Conservation (phyloP, 352 stramenopile genomes). For the Thalassiosira hispida region DNA sequence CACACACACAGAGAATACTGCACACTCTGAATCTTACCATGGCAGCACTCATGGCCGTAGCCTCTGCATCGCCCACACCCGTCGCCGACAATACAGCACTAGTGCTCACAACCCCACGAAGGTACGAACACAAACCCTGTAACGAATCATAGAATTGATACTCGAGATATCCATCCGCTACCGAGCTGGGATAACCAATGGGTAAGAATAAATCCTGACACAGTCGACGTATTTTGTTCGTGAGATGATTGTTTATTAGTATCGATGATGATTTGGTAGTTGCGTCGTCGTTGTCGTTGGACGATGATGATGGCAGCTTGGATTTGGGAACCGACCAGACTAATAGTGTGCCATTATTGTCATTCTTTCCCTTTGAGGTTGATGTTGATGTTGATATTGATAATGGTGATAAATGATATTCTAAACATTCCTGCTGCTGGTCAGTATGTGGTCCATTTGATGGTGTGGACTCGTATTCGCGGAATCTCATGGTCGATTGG, state of each 20-base stretch:
- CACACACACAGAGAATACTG: neutral
- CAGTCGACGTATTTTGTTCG: slow-evolving; percentile 24
- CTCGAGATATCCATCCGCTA: slow-evolving; percentile 87
- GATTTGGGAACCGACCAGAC: slow-evolving; percentile 13
- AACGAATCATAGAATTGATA: slow-evolving; percentile 96
- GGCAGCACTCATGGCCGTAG: slow-evolving; percentile 75
- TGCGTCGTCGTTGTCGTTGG: neutral
- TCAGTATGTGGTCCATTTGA: neutral
- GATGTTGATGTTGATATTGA: neutral
- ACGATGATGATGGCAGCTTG: neutral
- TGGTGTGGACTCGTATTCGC: slow-evolving; percentile 24
- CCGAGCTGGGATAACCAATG: slow-evolving; percentile 73
- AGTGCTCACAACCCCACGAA: slow-evolving; percentile 92
- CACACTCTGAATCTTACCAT: slow-evolving; percentile 37
- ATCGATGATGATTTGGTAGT: neutral
- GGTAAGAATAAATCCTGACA: slow-evolving; percentile 74
- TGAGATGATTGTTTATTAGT: neutral
- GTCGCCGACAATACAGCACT: slow-evolving; percentile 92
- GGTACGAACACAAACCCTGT: slow-evolving; percentile 93
- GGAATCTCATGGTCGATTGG: slow-evolving; percentile 39
- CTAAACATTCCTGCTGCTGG: neutral
- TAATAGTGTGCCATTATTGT: slow-evolving; percentile 5
- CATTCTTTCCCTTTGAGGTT: neutral
- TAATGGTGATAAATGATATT: slow-evolving; percentile 6
- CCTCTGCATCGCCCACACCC: slow-evolving; percentile 89